phyloP scores from a whole-genome alignment of 306 rosid species.

The Prosopis cineraria region DNA sequence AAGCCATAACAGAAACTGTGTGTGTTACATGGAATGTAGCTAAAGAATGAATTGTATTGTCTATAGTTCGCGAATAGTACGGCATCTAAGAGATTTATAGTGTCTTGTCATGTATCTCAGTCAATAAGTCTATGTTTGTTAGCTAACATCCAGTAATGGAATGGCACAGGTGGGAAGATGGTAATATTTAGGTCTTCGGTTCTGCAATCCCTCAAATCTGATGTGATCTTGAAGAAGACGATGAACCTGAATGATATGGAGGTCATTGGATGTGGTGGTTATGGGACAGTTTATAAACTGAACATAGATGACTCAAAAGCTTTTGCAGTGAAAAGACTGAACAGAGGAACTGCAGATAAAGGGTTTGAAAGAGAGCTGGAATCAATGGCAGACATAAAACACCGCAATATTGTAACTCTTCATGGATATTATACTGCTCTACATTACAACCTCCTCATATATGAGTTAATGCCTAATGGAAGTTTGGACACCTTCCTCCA shows the following conservation, averaged over 20 bases:
- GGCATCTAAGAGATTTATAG: neutral
- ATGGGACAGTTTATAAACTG: slow-evolving; percentile 78
- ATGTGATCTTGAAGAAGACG: slow-evolving; percentile 65
- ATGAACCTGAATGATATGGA: slow-evolving; percentile 73
- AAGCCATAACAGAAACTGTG: neutral
- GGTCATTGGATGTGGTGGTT: slow-evolving; percentile 85
- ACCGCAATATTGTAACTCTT: slow-evolving; percentile 78
- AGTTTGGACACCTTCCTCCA: slow-evolving; percentile 72
- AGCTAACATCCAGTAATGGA: slow-evolving; percentile 24
- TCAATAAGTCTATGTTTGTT: neutral
- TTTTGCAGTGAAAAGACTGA: slow-evolving; percentile 83
- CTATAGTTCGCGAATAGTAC: neutral
- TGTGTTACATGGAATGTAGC: neutral
- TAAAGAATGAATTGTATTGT: neutral
- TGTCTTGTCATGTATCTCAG: neutral
- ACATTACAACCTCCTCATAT: slow-evolving; percentile 83
- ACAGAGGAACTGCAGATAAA: slow-evolving; percentile 73
- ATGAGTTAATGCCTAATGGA: slow-evolving; percentile 90
- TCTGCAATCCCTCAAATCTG: slow-evolving; percentile 58
- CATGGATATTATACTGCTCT: slow-evolving; percentile 86
- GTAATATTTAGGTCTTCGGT: slow-evolving; percentile 71
- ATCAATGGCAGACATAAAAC: slow-evolving; percentile 94
- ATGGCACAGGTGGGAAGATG: slow-evolving; percentile 76
- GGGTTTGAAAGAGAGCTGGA: slow-evolving; percentile 89
- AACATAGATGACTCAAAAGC: slow-evolving; percentile 56